Evolutionary conservation across 2,329 filamentous ascomycete genomes (phyloP).

Genomic region (Penicillium olsonii): DNA sequence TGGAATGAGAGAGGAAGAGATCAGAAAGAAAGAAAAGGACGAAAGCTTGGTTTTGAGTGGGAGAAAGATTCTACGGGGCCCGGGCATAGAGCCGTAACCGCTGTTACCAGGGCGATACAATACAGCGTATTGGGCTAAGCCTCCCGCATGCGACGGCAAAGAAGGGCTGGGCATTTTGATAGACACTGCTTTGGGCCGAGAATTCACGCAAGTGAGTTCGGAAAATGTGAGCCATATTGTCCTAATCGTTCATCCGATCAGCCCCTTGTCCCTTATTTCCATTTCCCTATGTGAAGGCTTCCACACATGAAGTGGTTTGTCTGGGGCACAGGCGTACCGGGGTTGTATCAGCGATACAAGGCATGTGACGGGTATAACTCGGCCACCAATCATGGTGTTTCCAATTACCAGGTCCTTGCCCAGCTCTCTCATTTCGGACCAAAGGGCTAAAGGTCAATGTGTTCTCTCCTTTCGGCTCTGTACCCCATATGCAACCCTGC

Average conservation of each 20-base stretch:
- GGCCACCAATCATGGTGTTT: slow-evolving; percentile 24
- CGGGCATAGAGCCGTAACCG: slow-evolving; percentile 40
- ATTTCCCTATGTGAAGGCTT: neutral
- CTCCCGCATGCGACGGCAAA: slow-evolving; percentile 36
- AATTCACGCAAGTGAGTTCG: neutral
- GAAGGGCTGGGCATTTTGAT: slow-evolving; percentile 18
- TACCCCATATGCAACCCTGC: slow-evolving; percentile 12
- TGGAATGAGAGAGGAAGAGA: slow-evolving; percentile 39
- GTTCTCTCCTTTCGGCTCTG: slow-evolving; percentile 11
- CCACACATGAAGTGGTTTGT: neutral
- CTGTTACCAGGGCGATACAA: slow-evolving; percentile 35
- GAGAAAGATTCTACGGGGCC: slow-evolving; percentile 39
- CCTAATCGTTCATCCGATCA: too few species aligned
- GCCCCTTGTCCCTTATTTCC: neutral
- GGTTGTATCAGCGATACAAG: slow-evolving; percentile 25
- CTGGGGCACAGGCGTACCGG: neutral
- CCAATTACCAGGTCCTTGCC: slow-evolving; percentile 18
- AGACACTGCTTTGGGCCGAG: slow-evolving; percentile 1
- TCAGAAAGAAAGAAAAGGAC: slow-evolving; percentile 39
- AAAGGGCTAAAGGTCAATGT: slow-evolving; percentile 14
- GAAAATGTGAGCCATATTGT: neutral
- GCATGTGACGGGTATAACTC: slow-evolving; percentile 26
- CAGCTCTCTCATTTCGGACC: slow-evolving; percentile 15
- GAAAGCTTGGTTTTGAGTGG: slow-evolving; percentile 43
- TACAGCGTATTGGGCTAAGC: slow-evolving; percentile 27